phyloP scores from a whole-genome alignment of 352 stramenopile genomes.

The Pythium oligandrum region DNA sequence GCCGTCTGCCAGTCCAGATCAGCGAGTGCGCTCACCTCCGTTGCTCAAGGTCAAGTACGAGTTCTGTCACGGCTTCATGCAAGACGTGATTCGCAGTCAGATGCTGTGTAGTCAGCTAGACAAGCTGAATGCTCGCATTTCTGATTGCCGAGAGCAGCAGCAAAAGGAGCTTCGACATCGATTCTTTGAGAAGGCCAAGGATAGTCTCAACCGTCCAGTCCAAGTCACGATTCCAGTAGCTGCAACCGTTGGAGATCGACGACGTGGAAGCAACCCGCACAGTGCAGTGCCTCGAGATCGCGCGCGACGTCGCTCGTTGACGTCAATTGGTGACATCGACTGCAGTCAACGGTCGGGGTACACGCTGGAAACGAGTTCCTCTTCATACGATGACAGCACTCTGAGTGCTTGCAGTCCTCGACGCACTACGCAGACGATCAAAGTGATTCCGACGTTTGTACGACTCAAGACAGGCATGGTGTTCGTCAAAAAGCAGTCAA shows the following conservation, averaged over 20 bases:
- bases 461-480: conserved; percentile 63
- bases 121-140: conserved; percentile 67
- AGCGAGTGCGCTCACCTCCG: conserved; percentile 1
- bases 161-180: conserved; percentile 68
- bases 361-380: conserved; percentile 4
- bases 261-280: conserved; percentile 20
- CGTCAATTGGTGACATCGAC: conserved; percentile 22
- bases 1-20: background rate
- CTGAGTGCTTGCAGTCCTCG: background rate
- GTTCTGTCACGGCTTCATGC: conserved; percentile 84
- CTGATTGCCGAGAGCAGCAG: conserved; percentile 69
- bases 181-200: conserved; percentile 73
- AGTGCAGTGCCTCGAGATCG: conserved; percentile 15
- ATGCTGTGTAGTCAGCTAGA: conserved; percentile 80
- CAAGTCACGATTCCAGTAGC: conserved; percentile 26
- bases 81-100: conserved; percentile 74
- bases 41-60: conserved; percentile 78
- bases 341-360: conserved; percentile 5
- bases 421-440: conserved; percentile 10
- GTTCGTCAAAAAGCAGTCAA: conserved; percentile 78
- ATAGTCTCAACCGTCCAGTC: conserved; percentile 37
- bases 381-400: conserved; percentile 1
- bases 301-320: conserved; percentile 28
- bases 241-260: background rate
- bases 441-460: conserved; percentile 32